Conservation (phyloP, 768 basidiomycete genomes). For the Galerina sulciceps region DNA sequence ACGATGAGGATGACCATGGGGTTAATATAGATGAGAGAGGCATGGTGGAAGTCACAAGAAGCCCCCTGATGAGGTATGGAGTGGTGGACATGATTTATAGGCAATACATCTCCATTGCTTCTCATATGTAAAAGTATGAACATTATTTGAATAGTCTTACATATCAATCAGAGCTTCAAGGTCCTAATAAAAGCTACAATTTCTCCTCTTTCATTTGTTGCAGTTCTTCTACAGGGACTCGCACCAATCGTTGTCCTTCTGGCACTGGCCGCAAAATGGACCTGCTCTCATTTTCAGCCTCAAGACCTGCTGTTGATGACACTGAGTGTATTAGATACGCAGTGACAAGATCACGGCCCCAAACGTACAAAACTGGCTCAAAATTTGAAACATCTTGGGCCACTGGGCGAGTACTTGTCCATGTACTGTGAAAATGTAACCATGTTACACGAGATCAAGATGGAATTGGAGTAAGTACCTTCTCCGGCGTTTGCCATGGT, state of each 20-base stretch:
- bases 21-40: conserved; percentile 47
- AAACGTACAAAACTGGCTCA: conserved; percentile 67
- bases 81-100: conserved; percentile 39
- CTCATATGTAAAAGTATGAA: too few relatives aligned
- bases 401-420: conserved; percentile 81
- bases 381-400: conserved; percentile 83
- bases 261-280: conserved; percentile 6
- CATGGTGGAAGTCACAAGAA: conserved; percentile 47
- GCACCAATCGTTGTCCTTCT: conserved; percentile 67
- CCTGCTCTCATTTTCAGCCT: conserved; percentile 22
- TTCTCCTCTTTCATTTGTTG: conserved; percentile 35
- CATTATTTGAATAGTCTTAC: background rate
- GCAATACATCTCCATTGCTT: background rate
- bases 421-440: conserved; percentile 49
- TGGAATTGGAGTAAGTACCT: conserved; percentile 42
- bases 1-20: conserved; percentile 44
- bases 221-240: conserved; percentile 74
- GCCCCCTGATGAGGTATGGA: conserved; percentile 51
- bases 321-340: conserved; percentile 38
- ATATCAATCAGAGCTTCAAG: background rate
- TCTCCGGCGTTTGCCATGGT: conserved; percentile 79
- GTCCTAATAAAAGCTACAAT: background rate
- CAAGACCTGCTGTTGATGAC: conserved; percentile 44
- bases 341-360: too few relatives aligned
- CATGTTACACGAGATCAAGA: background rate